phyloP scores from a whole-genome alignment of 331 rosid genomes.

The Telfairia occidentalis region DNA sequence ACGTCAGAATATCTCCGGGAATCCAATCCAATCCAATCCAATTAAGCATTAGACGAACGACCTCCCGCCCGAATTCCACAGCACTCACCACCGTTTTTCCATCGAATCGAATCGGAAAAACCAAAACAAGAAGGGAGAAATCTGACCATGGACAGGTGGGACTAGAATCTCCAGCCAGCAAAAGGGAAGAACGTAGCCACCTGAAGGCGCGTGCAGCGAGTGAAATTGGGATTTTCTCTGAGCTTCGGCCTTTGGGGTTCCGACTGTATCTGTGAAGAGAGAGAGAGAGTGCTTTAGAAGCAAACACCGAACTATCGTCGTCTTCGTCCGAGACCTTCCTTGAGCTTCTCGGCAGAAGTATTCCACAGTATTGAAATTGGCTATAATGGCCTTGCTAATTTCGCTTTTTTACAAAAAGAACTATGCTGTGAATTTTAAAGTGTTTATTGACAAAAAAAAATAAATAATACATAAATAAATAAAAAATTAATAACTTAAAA shows the following conservation, averaged over 20 bases:
- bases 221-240: neutral
- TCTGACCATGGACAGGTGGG: neutral
- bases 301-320: conserved; percentile 11
- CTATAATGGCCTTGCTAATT: neutral
- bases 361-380: neutral
- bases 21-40: neutral
- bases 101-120: neutral
- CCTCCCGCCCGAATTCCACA: neutral
- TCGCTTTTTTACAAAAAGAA: neutral
- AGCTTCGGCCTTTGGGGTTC: neutral
- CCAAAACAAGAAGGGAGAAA: neutral
- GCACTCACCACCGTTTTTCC: neutral
- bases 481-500: too few species aligned
- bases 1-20: neutral
- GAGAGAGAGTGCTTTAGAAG: neutral
- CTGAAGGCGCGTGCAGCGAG: conserved; percentile 1
- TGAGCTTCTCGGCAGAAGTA: neutral
- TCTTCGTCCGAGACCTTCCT: conserved; percentile 2
- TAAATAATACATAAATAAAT: too few species aligned
- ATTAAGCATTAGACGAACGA: neutral
- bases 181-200: neutral
- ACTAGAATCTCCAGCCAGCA: conserved; percentile 6
- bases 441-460: too few species aligned
- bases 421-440: too few species aligned
- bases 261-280: neutral